These are phyloP conservation scores for Verticillium albo-atrum DNA, from an alignment of 2,329 filamentous ascomycete genomes.

Conservation along the genomic window DNA sequence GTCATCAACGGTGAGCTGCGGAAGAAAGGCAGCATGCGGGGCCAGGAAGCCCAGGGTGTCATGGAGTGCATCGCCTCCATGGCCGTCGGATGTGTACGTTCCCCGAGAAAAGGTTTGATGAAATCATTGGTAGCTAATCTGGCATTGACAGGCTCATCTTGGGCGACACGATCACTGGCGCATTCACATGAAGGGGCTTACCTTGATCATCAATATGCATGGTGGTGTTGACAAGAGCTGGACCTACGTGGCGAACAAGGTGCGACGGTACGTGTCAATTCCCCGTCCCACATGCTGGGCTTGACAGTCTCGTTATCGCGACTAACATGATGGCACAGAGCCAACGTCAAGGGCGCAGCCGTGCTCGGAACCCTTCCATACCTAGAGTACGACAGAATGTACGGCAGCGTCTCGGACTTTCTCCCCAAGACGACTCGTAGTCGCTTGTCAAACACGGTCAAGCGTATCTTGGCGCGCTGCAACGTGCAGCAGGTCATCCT, in stretches of 20 bases:
- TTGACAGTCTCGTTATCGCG: background rate
- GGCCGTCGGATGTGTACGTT: conserved; percentile 22
- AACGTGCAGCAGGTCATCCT: conserved; percentile 16
- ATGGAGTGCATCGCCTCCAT: conserved; percentile 26
- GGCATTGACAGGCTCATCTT: conserved; percentile 20
- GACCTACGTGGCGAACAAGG: conserved; percentile 16
- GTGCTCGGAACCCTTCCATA: conserved; percentile 24
- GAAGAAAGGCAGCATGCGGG: conserved; percentile 11
- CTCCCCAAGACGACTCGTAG: conserved; percentile 13
- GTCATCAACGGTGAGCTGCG: conserved; percentile 18
- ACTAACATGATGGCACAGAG: conserved; percentile 16
- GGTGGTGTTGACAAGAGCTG: conserved; percentile 16
- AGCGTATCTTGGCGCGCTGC: conserved; percentile 16
- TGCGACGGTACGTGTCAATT: conserved; percentile 20
- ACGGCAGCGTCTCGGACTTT: conserved; percentile 16
- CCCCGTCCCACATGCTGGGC: background rate
- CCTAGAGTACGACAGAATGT: conserved; percentile 21
- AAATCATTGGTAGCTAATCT: no score
- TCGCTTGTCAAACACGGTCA: conserved; percentile 10
- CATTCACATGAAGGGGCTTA: conserved; percentile 29
- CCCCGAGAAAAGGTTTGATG: background rate
- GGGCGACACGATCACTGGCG: conserved; percentile 32
- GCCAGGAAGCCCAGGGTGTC: conserved; percentile 10
- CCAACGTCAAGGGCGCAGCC: conserved; percentile 29
- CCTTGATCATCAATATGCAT: conserved; percentile 23